Base-by-base conservation (phyloP, 805 yeast species). In the Starmerella powellii region DNA sequence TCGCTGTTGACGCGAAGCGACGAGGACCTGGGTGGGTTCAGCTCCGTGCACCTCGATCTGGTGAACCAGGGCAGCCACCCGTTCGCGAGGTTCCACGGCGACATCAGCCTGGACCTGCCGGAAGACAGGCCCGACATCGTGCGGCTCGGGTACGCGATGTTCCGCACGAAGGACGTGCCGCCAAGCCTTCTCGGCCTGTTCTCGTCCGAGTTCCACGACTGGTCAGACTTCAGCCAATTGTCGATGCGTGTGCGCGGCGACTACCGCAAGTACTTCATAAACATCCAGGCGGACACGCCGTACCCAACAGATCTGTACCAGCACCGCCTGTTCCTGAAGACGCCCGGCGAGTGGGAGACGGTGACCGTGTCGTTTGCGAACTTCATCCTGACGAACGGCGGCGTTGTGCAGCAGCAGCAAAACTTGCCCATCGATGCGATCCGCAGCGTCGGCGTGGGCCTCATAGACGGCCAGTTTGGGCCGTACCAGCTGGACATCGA, bases 361-460 rank as follows among this genome's bases (percentile, higher is more conserved):
- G 85, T 83, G 12, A 73, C 78, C 23, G 76, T 84, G 27, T 85
- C 91, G 34, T 64, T 84, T 38, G 72, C 75, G 50, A 86, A 80
- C 56, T 82, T 84, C 60, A 86, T 84, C 39, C 68, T 83, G 61
- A 84, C 94, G 18, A 82, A 81, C 58, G 76, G 81, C 68, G 94
- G 94, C n/a, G 67, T 70, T 33, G 69, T 72, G 32, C 80, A 75
- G 59, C 68, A 67, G 41, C 77, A 74, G 51, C 65, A 66, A 39
- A 67, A 65, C 26, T 64, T 83, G 58, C 80, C 82, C 57, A 74
- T 72, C 52, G 66, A 72, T 17, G 73, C 73, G 48, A 73, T 83
- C 39, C 75, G 76, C 53, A 78, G 87, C 3, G 64, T 83, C 16
- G 94, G 94, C 2, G 62, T 83, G 27, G 91, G 94, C 8, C 70